Base-by-base conservation (phyloP, 2,329 filamentous ascomycete genomes). In the Leptodontidium sp. region DNA sequence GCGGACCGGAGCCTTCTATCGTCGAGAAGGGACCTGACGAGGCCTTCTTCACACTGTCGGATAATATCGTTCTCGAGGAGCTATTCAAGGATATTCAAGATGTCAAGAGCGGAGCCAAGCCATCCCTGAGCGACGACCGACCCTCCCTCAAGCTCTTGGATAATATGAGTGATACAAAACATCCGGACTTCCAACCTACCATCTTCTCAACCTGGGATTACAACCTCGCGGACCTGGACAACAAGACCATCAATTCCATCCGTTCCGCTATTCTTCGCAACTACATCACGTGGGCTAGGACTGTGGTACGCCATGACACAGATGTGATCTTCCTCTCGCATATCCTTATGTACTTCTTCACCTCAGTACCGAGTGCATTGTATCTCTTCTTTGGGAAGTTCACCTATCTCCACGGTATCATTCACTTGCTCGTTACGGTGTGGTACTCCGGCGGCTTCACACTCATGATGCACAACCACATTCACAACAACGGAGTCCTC, bases 401-500 rank as follows among this genome's bases (percentile, higher is more conserved):
- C 80, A 86, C 84, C 11, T 93, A 87, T 81, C 72, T 86, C 47
- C 92, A 94, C 78, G 92, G 86, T 11, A 73, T 92, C 17, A 73
- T 89, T 35, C 92, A 95, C 76, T 82, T 85, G 64, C 75, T 86
- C 11, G 88, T 93, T 83, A 88, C 91, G 74, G 80, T 86, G 43
- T 91, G 85, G 77, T 94, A 90, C 76, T 87, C 89, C 64, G 92
- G 92, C 8, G 84, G 89, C 1, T 95, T 93, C 80, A 95, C 92
- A 0, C 83, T 95, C 47, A 88, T 95, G 87, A 92, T 92, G 85
- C 92, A 95, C 75, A 92, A 95, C 76, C 92, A 95, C 78, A 94
- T 95, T 74, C 92, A 95, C 78, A 89, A 89, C 82, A 85, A 89
- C 57, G 92, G 92, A 17, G 83, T 94, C 2, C 80, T 94, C 45